Percentiles rank a stretch among this genome's conserved stretches.
phyloP scores from a whole-genome alignment of 306 rosid species.

The Quillaja saponaria region DNA sequence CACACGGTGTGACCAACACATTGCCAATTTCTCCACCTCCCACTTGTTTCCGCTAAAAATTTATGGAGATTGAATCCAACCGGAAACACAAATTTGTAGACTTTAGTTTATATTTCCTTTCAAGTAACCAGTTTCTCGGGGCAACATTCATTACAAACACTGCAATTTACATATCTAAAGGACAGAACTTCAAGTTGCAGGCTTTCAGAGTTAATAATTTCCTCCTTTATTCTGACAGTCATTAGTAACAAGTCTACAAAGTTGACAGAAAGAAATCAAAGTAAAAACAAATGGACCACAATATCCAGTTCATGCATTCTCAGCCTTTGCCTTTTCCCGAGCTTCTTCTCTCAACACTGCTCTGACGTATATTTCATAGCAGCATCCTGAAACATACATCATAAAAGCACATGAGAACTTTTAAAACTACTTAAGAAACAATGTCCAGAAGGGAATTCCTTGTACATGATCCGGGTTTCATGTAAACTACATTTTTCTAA shows the following conservation, averaged over 20 bases:
- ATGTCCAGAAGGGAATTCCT: slow-evolving; percentile 1
- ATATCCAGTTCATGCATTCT: slow-evolving; percentile 24
- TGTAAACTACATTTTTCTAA: not conserved
- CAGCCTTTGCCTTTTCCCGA: slow-evolving; percentile 35
- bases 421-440: slow-evolving; percentile 6
- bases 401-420: slow-evolving; percentile 23
- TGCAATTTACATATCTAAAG: not conserved
- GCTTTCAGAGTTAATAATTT: slow-evolving; percentile 22
- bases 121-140: not conserved
- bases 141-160: slow-evolving; percentile 3
- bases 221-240: slow-evolving; percentile 26
- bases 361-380: slow-evolving; percentile 76
- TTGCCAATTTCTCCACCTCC: slow-evolving; percentile 1
- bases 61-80: not conserved
- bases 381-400: slow-evolving; percentile 56
- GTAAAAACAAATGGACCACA: slow-evolving; percentile 27
- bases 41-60: slow-evolving; percentile 8
- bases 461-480: not conserved
- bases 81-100: too few relatives aligned
- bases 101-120: too few relatives aligned
- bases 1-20: not conserved
- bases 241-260: slow-evolving; percentile 18
- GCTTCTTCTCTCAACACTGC: slow-evolving; percentile 58
- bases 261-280: slow-evolving; percentile 27
- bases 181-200: slow-evolving; percentile 28